Evolutionary conservation across 805 yeast species (phyloP), one percentile per base, ranked within the genome.

Genomic region (Pichia gijzeniarum): DNA sequence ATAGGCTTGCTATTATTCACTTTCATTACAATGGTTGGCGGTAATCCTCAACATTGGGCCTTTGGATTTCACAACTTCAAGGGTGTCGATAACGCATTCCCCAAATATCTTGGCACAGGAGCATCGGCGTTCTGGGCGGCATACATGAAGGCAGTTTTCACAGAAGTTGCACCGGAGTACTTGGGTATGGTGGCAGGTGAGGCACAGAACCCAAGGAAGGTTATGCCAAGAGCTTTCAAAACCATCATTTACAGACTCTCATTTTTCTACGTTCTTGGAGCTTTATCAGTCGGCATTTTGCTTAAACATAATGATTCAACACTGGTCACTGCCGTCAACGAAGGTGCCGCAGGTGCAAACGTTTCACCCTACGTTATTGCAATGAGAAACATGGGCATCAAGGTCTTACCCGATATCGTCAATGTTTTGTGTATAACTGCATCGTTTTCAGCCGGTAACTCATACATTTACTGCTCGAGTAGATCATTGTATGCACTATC

Each of bases 121-220:
- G 57, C 61, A 0, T 76, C 81, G 54, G 95, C 91, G 1, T 85
- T 84, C 55, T 62, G 84, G 54, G 73, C 80, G 0, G 82, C 90
- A 50, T 62, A 85, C 38, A 72, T 77, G 43, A 79, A 77, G 49
- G 95, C 95, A 7, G 70, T 84, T 25, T 87, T 82, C 60, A 83
- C 93, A 1, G 56, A 54, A 13, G 86, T 86, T 3, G 96, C 95
- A 0, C 95, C 95, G 2, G 96, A 88, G 62, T 84, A 85, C 55
- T 76, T 88, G 31, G 74, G 91, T 1, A 81, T 85, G 85, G 79
- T 86, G 30, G 95, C 95, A 3, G 88, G 95, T 39, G 95, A 88
- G 60, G 95, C 95, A 9, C 57, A 53, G 34, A 61, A 62, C 32
- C 64, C 65, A 31, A 73, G 91, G 42, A 74, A 74, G 44, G 79